Conservation (phyloP, 2,329 filamentous ascomycete species). For the Colletotrichum karsti region DNA sequence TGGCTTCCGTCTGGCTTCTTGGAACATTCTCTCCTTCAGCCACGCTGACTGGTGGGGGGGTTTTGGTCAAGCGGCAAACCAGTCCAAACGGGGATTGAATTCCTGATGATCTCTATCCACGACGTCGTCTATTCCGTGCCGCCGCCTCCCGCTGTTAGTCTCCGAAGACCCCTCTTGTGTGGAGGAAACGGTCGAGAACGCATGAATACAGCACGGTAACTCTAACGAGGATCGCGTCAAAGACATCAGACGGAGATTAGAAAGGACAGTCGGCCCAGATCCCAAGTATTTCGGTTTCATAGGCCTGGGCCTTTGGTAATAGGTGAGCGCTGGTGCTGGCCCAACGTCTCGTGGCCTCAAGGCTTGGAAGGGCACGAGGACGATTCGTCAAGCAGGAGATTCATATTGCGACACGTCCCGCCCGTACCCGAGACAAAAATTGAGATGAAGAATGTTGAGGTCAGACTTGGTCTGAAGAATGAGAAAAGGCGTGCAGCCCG, state of each 20-base stretch:
- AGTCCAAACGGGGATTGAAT: background rate
- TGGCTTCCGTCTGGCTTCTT: conserved; percentile 3
- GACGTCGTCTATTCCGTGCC: conserved; percentile 12
- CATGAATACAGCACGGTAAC: conserved; percentile 17
- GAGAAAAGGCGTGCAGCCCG: background rate
- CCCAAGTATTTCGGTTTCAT: background rate
- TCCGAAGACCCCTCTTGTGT: background rate
- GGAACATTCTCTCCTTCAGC: conserved; percentile 20
- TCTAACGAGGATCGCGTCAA: conserved; percentile 24
- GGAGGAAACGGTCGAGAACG: background rate
- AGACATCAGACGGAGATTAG: conserved; percentile 9
- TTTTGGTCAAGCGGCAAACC: background rate
- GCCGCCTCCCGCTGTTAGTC: conserved; percentile 2
- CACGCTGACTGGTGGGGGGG: conserved; percentile 1
- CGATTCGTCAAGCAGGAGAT: background rate
- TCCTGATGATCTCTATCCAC: background rate
- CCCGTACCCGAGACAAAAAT: conserved; percentile 3
- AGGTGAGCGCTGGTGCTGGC: background rate
- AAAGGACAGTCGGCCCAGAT: conserved; percentile 3
- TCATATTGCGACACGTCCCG: conserved; percentile 6
- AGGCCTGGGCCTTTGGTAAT: background rate
- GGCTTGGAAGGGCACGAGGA: background rate
- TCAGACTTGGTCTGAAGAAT: conserved; percentile 2
- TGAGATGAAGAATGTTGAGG: conserved; percentile 18
- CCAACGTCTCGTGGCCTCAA: background rate